Conservation (phyloP, 2,329 filamentous ascomycete species). For the Penicillium nordicum region DNA sequence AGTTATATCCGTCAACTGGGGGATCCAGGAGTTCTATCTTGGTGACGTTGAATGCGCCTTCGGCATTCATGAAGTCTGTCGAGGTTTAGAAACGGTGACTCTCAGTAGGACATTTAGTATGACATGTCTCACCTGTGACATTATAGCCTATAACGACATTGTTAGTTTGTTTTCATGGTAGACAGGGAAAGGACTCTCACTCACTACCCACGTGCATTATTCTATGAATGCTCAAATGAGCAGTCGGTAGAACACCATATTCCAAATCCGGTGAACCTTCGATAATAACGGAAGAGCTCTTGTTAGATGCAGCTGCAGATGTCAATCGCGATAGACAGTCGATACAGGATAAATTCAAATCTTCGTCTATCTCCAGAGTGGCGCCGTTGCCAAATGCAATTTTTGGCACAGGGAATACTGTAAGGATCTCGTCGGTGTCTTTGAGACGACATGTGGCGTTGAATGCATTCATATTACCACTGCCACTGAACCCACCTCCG, state of each 20-base stretch:
- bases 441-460: constrained; percentile 19
- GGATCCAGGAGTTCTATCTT: constrained; percentile 17
- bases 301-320: constrained; percentile 14
- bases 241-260: constrained; percentile 19
- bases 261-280: constrained; percentile 22
- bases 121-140: constrained; percentile 16
- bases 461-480: constrained; percentile 22
- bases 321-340: constrained; percentile 24
- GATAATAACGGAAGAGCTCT: constrained; percentile 17
- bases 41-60: constrained; percentile 24
- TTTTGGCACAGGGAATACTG: constrained; percentile 17
- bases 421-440: constrained; percentile 16
- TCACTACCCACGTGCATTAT: constrained; percentile 21
- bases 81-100: neutral
- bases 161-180: neutral
- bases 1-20: constrained; percentile 22
- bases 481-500: constrained; percentile 21
- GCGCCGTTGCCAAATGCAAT: constrained; percentile 18
- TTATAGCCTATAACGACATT: constrained; percentile 17
- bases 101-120: neutral
- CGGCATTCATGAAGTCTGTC: constrained; percentile 22
- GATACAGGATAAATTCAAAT: constrained; percentile 24
- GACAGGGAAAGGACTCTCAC: neutral
- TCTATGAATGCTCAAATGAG: constrained; percentile 26
- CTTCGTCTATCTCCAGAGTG: constrained; percentile 22